A percentile compares a stretch with the other conserved stretches of the same genome.
phyloP scores from a whole-genome alignment of 768 basidiomycete species.

The Leccinum fibrillosum region DNA sequence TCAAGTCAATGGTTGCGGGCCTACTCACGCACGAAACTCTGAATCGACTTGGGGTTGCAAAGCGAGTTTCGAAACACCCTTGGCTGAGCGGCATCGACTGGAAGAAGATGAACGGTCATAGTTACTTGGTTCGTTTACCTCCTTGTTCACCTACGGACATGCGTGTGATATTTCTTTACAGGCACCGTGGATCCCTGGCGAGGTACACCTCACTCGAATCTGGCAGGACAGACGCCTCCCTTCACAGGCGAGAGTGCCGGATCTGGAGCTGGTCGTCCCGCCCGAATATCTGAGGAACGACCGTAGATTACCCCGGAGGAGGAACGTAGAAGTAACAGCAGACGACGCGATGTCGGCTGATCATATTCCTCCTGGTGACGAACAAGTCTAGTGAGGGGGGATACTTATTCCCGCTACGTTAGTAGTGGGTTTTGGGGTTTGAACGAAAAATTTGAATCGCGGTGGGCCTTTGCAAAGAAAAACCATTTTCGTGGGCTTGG shows the following conservation, averaged over 20 bases:
- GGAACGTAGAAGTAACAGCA: background rate
- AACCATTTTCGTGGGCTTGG: no score
- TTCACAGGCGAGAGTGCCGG: slow-evolving; percentile 36
- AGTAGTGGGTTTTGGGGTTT: no score
- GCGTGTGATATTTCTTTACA: slow-evolving; percentile 16
- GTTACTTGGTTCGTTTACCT: slow-evolving; percentile 41
- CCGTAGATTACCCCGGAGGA: slow-evolving; percentile 28
- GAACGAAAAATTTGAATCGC: no score
- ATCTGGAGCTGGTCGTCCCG: slow-evolving; percentile 33
- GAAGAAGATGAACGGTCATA: slow-evolving; percentile 40
- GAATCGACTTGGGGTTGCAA: slow-evolving; percentile 39
- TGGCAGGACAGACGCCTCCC: slow-evolving; percentile 43
- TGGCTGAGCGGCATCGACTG: slow-evolving; percentile 49
- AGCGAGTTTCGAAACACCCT: slow-evolving; percentile 37
- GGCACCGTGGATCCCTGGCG: slow-evolving; percentile 42
- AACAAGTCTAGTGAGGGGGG: background rate
- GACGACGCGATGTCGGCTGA: background rate
- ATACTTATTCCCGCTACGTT: background rate
- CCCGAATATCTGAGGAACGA: slow-evolving; percentile 36
- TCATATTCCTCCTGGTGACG: slow-evolving; percentile 53
- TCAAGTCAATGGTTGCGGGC: slow-evolving; percentile 40
- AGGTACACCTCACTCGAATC: slow-evolving; percentile 21
- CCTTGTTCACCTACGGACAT: background rate
- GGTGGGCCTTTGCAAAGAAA: no score
- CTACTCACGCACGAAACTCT: slow-evolving; percentile 38